Base-by-base conservation (phyloP, 75 land plant species). In the Gnetum montanum region DNA sequence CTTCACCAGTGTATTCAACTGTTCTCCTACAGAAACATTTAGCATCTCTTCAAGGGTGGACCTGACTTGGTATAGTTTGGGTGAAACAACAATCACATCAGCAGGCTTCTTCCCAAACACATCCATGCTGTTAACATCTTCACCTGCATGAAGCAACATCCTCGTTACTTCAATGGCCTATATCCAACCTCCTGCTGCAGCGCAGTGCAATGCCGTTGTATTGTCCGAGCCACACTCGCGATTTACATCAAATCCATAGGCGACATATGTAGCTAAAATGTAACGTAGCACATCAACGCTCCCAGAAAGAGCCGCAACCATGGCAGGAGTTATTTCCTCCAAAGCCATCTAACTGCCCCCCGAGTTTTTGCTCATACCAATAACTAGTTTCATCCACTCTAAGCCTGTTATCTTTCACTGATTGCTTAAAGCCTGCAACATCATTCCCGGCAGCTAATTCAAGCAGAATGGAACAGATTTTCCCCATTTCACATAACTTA, bases 171-270 rank as follows among this genome's bases (percentile, higher is more conserved):
- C 77, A 20, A 53, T 26, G 0, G 75, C 63, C 26, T 55, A 23
- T 20, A 15, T 7, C 23, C 77, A 62, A 7, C 81, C 71, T 20
- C 77, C 81, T 20, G 58, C 52, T 3, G 62, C 81, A 3, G 78
- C 81, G 50, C 66, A 77, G 59, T 88, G 94, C 31, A 88, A 75
- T n/a, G 90, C 83, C 24, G 90, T 82, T 24, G 62, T 60, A 31
- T 59, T 54, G 46, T 76, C 86, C 0, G 69, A 64, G 7, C 77
- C 82, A 46, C 66, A 77, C 10, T 49, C 60, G 26, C 43, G 35
- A 52, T 74, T 71, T 8, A 77, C 76, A 50, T 77, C 80, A 19
- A 41, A 23, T 5, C 48, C 81, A 24, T 16, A 57, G 8, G 50
- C 12, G 3, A 28, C 37, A 41, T 41, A 41, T 3, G 43, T 8